A percentile compares a stretch with the other conserved stretches of the same genome.
phyloP scores from a whole-genome alignment of 768 basidiomycete species.

The Leccinum incarnatum region DNA sequence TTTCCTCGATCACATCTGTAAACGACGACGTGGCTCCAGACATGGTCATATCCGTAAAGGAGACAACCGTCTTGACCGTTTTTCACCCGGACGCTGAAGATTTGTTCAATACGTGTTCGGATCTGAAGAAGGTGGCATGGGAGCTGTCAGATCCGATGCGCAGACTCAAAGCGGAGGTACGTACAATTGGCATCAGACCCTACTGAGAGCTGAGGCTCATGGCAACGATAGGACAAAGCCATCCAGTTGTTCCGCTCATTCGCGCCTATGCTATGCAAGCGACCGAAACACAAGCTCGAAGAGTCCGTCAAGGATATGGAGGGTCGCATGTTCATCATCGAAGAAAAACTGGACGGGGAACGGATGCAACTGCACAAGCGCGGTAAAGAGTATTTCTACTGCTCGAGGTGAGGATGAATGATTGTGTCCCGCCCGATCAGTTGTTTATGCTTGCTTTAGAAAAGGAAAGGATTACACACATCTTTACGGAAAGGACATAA shows the following conservation, averaged over 20 bases:
- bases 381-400: conserved; percentile 89
- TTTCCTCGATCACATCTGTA: background rate
- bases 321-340: conserved; percentile 77
- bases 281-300: conserved; percentile 76
- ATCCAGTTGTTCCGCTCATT: conserved; percentile 84
- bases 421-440: background rate
- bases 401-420: conserved; percentile 61
- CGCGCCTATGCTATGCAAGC: conserved; percentile 93
- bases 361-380: conserved; percentile 94
- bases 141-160: conserved; percentile 75
- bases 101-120: conserved; percentile 94
- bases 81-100: conserved; percentile 95
- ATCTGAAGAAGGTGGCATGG: conserved; percentile 91
- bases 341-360: conserved; percentile 98
- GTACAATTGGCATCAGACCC: conserved; percentile 14
- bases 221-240: conserved; percentile 64
- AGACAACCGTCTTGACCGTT: conserved; percentile 86
- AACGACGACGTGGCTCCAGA: conserved; percentile 44
- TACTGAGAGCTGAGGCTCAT: conserved; percentile 5
- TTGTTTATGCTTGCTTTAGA: conserved; percentile 37
- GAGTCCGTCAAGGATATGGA: conserved; percentile 86
- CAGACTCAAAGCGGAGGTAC: conserved; percentile 60
- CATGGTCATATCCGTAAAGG: conserved; percentile 89
- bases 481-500: conserved; percentile 80
- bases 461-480: conserved; percentile 92